A percentile compares a stretch with the other conserved stretches of the same genome.
These are phyloP conservation scores for Backusella tarrabulga DNA, from an alignment of 192 early-diverging fungal species.

Conservation along the genomic window DNA sequence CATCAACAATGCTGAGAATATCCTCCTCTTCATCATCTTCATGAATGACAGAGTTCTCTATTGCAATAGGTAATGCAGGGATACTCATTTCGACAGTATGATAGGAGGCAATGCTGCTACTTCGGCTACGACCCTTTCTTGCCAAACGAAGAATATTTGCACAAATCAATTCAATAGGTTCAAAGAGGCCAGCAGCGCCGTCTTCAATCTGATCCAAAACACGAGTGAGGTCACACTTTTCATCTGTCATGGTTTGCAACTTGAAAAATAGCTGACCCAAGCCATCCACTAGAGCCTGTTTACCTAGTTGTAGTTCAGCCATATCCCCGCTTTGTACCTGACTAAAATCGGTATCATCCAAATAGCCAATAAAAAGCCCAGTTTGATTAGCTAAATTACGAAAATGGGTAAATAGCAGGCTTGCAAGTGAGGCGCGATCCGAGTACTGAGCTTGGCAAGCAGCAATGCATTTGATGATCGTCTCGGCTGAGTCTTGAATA, in stretches of 20 bases:
- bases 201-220: background rate
- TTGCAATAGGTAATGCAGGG: background rate
- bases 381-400: slow-evolving; percentile 29
- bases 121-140: background rate
- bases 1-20: background rate
- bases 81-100: background rate
- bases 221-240: background rate
- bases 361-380: slow-evolving; percentile 30
- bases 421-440: background rate
- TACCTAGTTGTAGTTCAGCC: background rate
- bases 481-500: slow-evolving; percentile 29
- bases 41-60: background rate
- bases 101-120: background rate
- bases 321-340: background rate
- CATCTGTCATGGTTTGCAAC: slow-evolving; percentile 11
- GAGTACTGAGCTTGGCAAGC: background rate
- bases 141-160: slow-evolving; percentile 13
- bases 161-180: slow-evolving; percentile 16
- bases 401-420: slow-evolving; percentile 34
- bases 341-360: slow-evolving; percentile 27
- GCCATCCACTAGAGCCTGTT: slow-evolving; percentile 1
- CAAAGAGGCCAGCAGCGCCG: background rate
- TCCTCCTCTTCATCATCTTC: slow-evolving; percentile 7
- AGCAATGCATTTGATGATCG: slow-evolving; percentile 5
- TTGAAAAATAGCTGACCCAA: slow-evolving; percentile 18